Evolutionary conservation across 148 eudicot genomes (phyloP).

Genomic region (Fagopyrum homotropicum): DNA sequence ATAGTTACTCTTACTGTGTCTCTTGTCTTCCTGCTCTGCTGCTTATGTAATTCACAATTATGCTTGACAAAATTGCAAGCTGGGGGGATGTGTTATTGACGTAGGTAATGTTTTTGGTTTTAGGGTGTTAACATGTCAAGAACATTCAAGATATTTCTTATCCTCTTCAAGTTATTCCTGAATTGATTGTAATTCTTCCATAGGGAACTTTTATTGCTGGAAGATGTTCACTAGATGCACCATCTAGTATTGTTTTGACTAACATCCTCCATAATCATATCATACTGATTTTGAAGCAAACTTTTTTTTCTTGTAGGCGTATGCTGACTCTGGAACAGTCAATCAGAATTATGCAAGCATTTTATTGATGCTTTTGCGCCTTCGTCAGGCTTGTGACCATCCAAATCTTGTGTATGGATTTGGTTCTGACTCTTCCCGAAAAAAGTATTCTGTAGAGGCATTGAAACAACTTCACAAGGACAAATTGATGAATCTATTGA

Average conservation of each 20-base stretch:
- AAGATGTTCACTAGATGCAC: not conserved
- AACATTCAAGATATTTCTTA: not conserved
- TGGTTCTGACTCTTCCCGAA: constrained; percentile 45
- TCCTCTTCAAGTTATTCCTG: not conserved
- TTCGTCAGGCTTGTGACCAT: constrained; percentile 99
- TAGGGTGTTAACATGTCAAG: not conserved
- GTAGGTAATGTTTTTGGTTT: not conserved
- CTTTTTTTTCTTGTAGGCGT: constrained; percentile 56
- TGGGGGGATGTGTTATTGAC: not conserved
- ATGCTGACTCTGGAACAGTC: constrained; percentile 95
- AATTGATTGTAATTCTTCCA: not conserved
- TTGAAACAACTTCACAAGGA: constrained; percentile 61
- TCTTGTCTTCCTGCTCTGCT: not conserved
- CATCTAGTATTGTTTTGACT: constrained; percentile 3
- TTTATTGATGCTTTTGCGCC: constrained; percentile 89
- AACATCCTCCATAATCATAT: not conserved
- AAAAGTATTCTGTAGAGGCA: constrained; percentile 38
- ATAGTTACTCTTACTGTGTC: not conserved
- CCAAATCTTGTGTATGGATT: constrained; percentile 88
- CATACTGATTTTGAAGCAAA: constrained; percentile 2
- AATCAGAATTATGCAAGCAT: constrained; percentile 95
- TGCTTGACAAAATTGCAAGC: not conserved
- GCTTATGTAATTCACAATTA: not conserved
- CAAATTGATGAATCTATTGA: constrained; percentile 39
- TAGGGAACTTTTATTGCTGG: not conserved